Evolutionary conservation across 1,284 basidiomycete genomes (phyloP), one percentile per base, ranked within the genome.

Genomic region (Megacollybia platyphylla): DNA sequence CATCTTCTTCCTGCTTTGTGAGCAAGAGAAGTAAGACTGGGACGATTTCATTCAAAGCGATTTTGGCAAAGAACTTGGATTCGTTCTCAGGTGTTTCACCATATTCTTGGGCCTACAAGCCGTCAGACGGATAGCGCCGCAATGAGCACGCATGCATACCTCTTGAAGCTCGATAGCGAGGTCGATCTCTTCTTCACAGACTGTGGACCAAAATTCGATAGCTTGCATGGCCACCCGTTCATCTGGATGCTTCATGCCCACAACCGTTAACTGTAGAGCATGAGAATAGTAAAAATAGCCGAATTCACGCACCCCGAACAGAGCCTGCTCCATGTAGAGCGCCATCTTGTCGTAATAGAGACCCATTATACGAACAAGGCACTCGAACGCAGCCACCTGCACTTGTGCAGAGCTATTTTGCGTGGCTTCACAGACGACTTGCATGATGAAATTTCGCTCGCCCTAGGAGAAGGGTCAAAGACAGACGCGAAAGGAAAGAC

Each of bases 391-490:
- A 31, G 79, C 88, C 17, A 93, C 83, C 67, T 97, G 91, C 41
- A 97, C 91, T 36, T 76, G 62, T 11, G 85, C 76, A 4, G 79
- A 64, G 2, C 71, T 49, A 51, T 81, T 91, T 63, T 98, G 96
- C 1, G 96, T 98, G 1, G 94, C 96, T 60, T 98, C 96, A 59
- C 94, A 99, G 20, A 98, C 89, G 41, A 98, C 92, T 68, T 99
- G 96, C 96, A 98, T 98, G 63, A 99, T 98, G 67, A 97, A 98
- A 67, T 97, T 98, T 43, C 94, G 80, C 63, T 98, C 94, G 47
- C 96, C 94, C 89, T 93, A 24, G 20, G 4, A 24, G 5, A 24
- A 24, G 3, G 20, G 52, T 20, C 45, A 34, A 42, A 44, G 7
- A 43, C 48, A 39, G 47, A 20, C 49, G 37, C 49, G 46, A 35